Conservation (phyloP, 2,329 filamentous ascomycete genomes). For the Phyllosticta paracitricarpa region DNA sequence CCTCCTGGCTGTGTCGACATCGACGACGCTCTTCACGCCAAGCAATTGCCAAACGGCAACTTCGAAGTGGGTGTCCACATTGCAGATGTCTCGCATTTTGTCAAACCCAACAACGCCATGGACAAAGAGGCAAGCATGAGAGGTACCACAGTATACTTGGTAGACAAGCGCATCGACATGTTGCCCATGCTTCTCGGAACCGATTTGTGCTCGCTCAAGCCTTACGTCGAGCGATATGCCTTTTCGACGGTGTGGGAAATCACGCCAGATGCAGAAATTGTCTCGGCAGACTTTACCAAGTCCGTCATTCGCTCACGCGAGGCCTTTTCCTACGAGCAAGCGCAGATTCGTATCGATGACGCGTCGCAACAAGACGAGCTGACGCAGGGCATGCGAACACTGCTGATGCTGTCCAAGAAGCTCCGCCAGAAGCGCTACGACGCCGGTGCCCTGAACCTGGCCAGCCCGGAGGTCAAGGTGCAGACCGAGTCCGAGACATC, state of each 20-base stretch:
- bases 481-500: slow-evolving; percentile 93
- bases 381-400: slow-evolving; percentile 76
- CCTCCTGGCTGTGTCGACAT: slow-evolving; percentile 95
- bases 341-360: slow-evolving; percentile 90
- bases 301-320: slow-evolving; percentile 95
- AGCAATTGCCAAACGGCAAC: slow-evolving; percentile 78
- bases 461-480: slow-evolving; percentile 95
- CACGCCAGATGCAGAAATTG: slow-evolving; percentile 71
- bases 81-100: slow-evolving; percentile 98
- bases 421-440: slow-evolving; percentile 93
- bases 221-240: slow-evolving; percentile 73
- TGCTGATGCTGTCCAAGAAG: slow-evolving; percentile 84
- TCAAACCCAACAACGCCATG: slow-evolving; percentile 95
- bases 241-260: slow-evolving; percentile 63
- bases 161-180: slow-evolving; percentile 99
- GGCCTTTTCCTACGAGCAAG: slow-evolving; percentile 95
- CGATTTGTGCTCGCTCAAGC: slow-evolving; percentile 91
- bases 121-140: slow-evolving; percentile 88
- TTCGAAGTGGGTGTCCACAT: slow-evolving; percentile 96
- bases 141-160: slow-evolving; percentile 92
- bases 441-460: slow-evolving; percentile 86
- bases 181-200: slow-evolving; percentile 92
- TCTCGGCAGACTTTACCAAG: slow-evolving; percentile 84
- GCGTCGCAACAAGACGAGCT: slow-evolving; percentile 77
- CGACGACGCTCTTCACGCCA: slow-evolving; percentile 89